phyloP scores from a whole-genome alignment of 1,284 basidiomycete species.

The Ceratorhiza oryzae-sativae region DNA sequence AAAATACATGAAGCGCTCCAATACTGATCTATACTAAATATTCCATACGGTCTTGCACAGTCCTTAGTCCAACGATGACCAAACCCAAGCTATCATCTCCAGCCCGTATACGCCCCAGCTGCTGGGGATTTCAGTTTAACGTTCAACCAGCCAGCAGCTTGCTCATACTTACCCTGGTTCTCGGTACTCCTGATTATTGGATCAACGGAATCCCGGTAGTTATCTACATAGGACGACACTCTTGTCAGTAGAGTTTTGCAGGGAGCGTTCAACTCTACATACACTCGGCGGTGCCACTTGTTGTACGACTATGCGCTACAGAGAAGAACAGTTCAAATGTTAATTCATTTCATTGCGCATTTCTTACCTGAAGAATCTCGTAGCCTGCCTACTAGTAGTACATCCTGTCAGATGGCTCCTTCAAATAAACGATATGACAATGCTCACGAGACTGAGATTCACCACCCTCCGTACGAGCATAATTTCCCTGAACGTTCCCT shows the following conservation, averaged over 20 bases:
- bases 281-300: background rate
- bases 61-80: too few species aligned
- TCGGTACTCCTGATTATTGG: background rate
- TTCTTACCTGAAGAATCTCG: background rate
- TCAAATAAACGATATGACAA: background rate
- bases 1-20: too few species aligned
- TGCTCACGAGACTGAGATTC: background rate
- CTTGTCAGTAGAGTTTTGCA: background rate
- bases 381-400: background rate
- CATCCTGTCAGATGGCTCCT: background rate
- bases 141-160: too few species aligned
- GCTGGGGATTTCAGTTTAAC: too few species aligned
- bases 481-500: background rate
- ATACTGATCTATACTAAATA: too few species aligned
- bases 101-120: too few species aligned
- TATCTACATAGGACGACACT: too few species aligned
- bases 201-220: background rate
- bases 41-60: too few species aligned
- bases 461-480: background rate
- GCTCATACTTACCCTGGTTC: too few species aligned
- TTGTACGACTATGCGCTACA: background rate
- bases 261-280: too few species aligned
- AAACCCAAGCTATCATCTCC: too few species aligned
- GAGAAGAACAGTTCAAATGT: background rate
- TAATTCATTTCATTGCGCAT: background rate